Conservation (phyloP, 2,329 filamentous ascomycete species). For the Karstenula rhodostoma region DNA sequence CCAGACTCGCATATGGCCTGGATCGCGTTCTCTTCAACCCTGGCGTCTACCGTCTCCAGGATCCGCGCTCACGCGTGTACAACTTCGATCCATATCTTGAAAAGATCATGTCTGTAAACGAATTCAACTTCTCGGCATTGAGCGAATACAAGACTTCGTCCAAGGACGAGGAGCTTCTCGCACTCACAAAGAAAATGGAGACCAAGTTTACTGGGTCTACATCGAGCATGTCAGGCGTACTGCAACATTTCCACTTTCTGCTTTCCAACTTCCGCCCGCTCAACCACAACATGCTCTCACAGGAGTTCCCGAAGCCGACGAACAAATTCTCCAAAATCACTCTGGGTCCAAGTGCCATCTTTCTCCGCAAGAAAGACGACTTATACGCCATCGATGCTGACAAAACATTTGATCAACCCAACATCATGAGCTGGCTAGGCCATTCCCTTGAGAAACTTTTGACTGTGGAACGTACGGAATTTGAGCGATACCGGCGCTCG, state of each 20-base stretch:
- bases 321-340: constrained; percentile 75
- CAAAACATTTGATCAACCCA: constrained; percentile 86
- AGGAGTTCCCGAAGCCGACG: constrained; percentile 68
- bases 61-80: constrained; percentile 84
- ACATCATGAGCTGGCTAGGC: constrained; percentile 88
- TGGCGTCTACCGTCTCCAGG: constrained; percentile 88
- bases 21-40: constrained; percentile 93
- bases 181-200: constrained; percentile 69
- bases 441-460: constrained; percentile 97
- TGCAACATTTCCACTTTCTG: constrained; percentile 92
- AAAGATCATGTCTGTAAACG: constrained; percentile 87
- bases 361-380: constrained; percentile 82
- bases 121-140: constrained; percentile 91
- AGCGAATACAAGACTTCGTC: constrained; percentile 92
- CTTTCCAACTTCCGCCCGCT: constrained; percentile 83
- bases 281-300: constrained; percentile 72
- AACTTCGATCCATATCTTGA: constrained; percentile 97
- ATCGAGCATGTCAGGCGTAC: constrained; percentile 89
- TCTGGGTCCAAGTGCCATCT: constrained; percentile 76
- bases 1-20: constrained; percentile 75
- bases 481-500: constrained; percentile 76
- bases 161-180: constrained; percentile 75
- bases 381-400: constrained; percentile 95
- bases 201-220: constrained; percentile 94
- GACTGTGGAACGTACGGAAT: constrained; percentile 82